Percentiles rank a stretch among this genome's conserved stretches.
Evolutionary conservation across 2,329 filamentous ascomycete species (phyloP).

Genomic region (Talaromyces marneffei): DNA sequence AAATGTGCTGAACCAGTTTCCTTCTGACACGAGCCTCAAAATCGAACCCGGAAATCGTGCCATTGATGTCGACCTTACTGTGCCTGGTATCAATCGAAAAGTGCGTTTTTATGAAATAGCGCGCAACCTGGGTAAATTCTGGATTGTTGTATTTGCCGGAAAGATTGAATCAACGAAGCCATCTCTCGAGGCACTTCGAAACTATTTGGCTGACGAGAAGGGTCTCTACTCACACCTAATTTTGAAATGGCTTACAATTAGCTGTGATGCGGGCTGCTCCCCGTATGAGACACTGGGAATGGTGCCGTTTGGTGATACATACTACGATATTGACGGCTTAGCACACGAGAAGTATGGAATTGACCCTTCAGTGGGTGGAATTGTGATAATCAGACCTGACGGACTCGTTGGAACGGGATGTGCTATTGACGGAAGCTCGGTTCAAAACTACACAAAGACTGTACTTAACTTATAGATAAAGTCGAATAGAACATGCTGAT

Average conservation of each 20-base stretch:
- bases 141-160: conserved; percentile 16
- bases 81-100: conserved; percentile 19
- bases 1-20: conserved; percentile 12
- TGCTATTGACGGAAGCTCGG: neutral
- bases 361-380: neutral
- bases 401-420: neutral
- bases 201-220: neutral
- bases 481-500: neutral
- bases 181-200: neutral
- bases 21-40: conserved; percentile 23
- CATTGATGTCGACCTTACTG: conserved; percentile 21
- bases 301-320: conserved; percentile 29
- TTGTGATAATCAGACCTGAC: neutral
- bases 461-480: neutral
- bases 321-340: conserved; percentile 28
- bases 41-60: conserved; percentile 20
- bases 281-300: conserved; percentile 32
- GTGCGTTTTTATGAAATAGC: conserved; percentile 20
- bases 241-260: conserved; percentile 23
- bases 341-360: conserved; percentile 29
- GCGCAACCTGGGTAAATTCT: conserved; percentile 22
- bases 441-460: neutral
- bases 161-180: neutral
- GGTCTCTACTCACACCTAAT: neutral
- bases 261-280: conserved; percentile 27